These are phyloP conservation scores for Aspergillus hiratsukae DNA, from an alignment of 2,329 filamentous ascomycete genomes.

Conservation along the genomic window DNA sequence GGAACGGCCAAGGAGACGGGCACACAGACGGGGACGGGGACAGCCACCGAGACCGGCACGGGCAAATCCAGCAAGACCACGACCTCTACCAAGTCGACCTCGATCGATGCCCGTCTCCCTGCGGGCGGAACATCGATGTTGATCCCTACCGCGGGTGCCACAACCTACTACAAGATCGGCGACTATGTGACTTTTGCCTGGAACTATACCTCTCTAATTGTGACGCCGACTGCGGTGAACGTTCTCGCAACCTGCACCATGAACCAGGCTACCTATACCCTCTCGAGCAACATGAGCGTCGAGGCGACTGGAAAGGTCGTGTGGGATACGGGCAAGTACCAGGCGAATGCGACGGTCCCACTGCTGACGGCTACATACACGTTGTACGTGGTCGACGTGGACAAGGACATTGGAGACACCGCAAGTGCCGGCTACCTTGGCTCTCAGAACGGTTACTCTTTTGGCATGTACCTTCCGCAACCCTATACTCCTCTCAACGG, in stretches of 20 bases:
- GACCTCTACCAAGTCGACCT: slow-evolving; percentile 32
- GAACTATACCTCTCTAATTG: slow-evolving; percentile 63
- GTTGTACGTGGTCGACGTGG: slow-evolving; percentile 58
- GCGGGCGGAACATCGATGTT: slow-evolving; percentile 60
- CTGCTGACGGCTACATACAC: slow-evolving; percentile 60
- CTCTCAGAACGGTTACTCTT: slow-evolving; percentile 49
- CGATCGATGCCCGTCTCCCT: slow-evolving; percentile 51
- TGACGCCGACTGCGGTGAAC: slow-evolving; percentile 57
- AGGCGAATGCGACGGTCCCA: slow-evolving; percentile 45
- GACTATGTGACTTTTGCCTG: slow-evolving; percentile 60
- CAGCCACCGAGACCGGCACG: slow-evolving; percentile 9
- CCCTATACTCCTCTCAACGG: slow-evolving; percentile 47
- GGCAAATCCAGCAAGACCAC: slow-evolving; percentile 19
- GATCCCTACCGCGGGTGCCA: slow-evolving; percentile 49
- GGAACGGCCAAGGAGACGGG: slow-evolving; percentile 9
- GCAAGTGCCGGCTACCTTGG: slow-evolving; percentile 53
- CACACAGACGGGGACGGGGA: slow-evolving; percentile 12
- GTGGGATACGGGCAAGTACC: slow-evolving; percentile 59
- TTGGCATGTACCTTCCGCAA: slow-evolving; percentile 60
- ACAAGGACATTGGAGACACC: slow-evolving; percentile 48
- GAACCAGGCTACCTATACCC: slow-evolving; percentile 58
- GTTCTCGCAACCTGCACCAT: slow-evolving; percentile 57
- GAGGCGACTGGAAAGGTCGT: slow-evolving; percentile 48
- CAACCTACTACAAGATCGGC: slow-evolving; percentile 61
- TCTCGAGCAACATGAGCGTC: slow-evolving; percentile 56